phyloP scores from a whole-genome alignment of 2,329 filamentous ascomycete genomes.

The Talaromyces sp. region DNA sequence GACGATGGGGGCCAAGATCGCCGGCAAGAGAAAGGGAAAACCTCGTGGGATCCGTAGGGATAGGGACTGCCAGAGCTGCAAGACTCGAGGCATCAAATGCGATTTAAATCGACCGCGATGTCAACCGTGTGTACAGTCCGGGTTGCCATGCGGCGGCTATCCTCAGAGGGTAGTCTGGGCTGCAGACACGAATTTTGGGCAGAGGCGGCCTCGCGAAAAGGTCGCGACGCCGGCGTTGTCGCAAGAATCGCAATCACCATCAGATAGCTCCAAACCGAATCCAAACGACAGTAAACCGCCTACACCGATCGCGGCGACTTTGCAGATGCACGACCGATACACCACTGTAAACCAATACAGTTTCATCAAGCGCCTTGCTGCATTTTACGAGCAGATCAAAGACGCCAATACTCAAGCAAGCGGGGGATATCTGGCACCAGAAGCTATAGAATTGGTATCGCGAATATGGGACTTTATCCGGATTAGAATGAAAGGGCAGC shows the following conservation, averaged over 20 bases:
- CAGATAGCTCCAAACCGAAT: constrained; percentile 3
- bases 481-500: constrained; percentile 23
- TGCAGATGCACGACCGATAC: constrained; percentile 16
- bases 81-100: constrained; percentile 29
- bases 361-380: constrained; percentile 28
- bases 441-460: constrained; percentile 28
- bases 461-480: constrained; percentile 29
- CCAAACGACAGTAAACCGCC: constrained; percentile 1
- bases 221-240: not conserved
- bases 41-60: constrained; percentile 34
- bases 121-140: constrained; percentile 26
- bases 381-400: constrained; percentile 29
- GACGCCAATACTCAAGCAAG: constrained; percentile 21
- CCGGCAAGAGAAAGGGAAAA: constrained; percentile 23
- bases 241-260: constrained; percentile 10
- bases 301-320: not conserved
- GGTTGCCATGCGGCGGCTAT: constrained; percentile 27
- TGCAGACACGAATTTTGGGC: constrained; percentile 17
- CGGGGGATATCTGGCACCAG: constrained; percentile 24
- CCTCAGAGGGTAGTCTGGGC: constrained; percentile 31
- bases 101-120: constrained; percentile 33
- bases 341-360: constrained; percentile 28
- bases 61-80: constrained; percentile 31
- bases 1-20: constrained; percentile 18
- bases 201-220: constrained; percentile 13